Evolutionary conservation across 257 asterid genomes (phyloP).

Genomic region (Solanum clarkiae): DNA sequence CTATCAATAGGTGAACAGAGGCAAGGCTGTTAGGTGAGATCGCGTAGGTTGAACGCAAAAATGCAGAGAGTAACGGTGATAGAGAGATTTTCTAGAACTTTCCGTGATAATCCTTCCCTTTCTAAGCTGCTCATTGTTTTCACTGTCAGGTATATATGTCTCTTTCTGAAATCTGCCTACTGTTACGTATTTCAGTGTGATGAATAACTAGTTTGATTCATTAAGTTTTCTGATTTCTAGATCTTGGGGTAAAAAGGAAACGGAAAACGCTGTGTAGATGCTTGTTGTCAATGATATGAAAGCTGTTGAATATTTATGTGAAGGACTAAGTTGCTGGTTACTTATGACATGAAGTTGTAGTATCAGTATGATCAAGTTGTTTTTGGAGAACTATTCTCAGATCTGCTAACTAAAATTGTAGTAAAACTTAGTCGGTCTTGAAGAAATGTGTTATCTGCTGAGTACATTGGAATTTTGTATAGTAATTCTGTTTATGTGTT

Average conservation of each 20-base stretch:
- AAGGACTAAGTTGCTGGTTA: background rate
- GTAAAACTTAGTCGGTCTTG: background rate
- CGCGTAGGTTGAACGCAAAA: background rate
- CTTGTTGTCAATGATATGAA: background rate
- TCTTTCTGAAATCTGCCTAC: background rate
- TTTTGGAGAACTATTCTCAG: background rate
- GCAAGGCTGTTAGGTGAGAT: conserved; percentile 1
- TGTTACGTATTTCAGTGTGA: background rate
- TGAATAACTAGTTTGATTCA: background rate
- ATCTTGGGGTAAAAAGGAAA: background rate
- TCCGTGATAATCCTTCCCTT: conserved; percentile 45
- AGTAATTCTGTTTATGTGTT: background rate
- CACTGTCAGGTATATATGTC: conserved; percentile 39
- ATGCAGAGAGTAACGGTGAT: conserved; percentile 39
- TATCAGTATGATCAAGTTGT: background rate
- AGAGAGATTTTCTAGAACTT: conserved; percentile 41
- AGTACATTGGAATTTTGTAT: background rate
- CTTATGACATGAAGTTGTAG: background rate
- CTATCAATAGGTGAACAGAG: conserved; percentile 13
- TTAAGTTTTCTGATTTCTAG: background rate
- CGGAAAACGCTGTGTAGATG: background rate
- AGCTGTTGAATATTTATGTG: background rate
- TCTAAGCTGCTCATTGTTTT: conserved; percentile 47
- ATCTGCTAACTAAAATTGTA: background rate
- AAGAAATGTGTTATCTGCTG: background rate